A percentile compares a stretch with the other conserved stretches of the same genome.
phyloP scores from a whole-genome alignment of 2,329 filamentous ascomycete genomes.

The Proliferodiscus dingleyae region DNA sequence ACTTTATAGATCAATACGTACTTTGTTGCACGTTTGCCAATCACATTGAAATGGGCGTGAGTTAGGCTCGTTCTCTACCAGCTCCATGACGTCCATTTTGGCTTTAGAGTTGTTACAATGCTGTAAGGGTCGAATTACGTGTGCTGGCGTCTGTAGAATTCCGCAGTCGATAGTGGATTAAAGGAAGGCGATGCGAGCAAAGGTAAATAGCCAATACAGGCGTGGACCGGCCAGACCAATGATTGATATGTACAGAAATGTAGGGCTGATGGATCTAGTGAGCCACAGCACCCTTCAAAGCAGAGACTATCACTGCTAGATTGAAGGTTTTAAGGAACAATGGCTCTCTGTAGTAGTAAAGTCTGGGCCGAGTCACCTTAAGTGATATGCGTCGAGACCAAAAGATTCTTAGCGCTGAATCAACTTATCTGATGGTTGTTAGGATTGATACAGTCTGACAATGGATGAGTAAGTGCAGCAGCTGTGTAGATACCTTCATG shows the following conservation, averaged over 20 bases:
- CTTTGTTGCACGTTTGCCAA: slow-evolving; percentile 59
- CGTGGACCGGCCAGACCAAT: too few species aligned
- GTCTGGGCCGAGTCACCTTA: background rate
- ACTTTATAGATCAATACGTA: slow-evolving; percentile 31
- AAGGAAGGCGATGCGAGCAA: too few species aligned
- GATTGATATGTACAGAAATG: background rate
- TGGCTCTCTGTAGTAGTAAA: background rate
- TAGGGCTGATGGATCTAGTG: slow-evolving; percentile 11
- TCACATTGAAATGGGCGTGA: slow-evolving; percentile 60
- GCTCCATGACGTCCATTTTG: slow-evolving; percentile 58
- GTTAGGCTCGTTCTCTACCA: slow-evolving; percentile 59
- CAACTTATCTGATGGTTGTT: slow-evolving; percentile 21
- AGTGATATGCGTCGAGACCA: slow-evolving; percentile 5
- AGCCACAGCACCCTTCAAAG: slow-evolving; percentile 3
- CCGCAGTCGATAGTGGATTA: too few species aligned
- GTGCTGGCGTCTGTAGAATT: background rate
- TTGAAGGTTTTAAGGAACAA: slow-evolving; percentile 2
- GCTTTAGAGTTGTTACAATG: background rate
- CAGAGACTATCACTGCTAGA: too few species aligned
- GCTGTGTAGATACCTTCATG: slow-evolving; percentile 28
- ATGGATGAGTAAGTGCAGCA: slow-evolving; percentile 16
- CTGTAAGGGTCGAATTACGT: background rate
- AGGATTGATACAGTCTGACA: slow-evolving; percentile 14
- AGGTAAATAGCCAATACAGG: too few species aligned
- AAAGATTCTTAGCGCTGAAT: slow-evolving; percentile 7